Evolutionary conservation across 1,284 basidiomycete genomes (phyloP).

Genomic region (Papiliotrema fonsecae): DNA sequence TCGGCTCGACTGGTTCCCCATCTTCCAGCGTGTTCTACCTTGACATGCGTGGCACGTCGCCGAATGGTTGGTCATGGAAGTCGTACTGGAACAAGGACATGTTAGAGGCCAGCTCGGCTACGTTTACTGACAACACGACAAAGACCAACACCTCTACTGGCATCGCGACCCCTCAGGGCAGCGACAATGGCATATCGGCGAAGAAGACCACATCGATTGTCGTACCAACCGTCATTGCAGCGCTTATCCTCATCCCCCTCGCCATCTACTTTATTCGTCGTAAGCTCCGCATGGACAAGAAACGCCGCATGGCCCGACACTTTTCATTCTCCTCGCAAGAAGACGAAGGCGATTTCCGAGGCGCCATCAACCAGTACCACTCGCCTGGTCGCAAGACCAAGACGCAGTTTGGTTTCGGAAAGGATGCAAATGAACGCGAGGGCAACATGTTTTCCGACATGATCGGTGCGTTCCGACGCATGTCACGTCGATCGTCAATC

Average conservation of each 20-base stretch:
- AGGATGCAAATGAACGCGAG: conserved; percentile 36
- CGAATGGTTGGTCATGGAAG: conserved; percentile 39
- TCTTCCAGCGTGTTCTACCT: conserved; percentile 38
- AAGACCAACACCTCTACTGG: conserved; percentile 7
- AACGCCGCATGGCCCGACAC: conserved; percentile 44
- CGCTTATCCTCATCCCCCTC: conserved; percentile 31
- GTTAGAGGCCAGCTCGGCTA: conserved; percentile 21
- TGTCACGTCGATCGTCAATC: conserved; percentile 5
- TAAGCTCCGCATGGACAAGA: conserved; percentile 35
- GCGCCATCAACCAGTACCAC: conserved; percentile 9
- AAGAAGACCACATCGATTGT: conserved; percentile 36
- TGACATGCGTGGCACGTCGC: conserved; percentile 39
- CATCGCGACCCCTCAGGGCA: conserved; percentile 2
- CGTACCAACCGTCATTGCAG: conserved; percentile 36
- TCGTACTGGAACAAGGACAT: conserved; percentile 36
- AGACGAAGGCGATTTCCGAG: conserved; percentile 30
- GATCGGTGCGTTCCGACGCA: conserved; percentile 23
- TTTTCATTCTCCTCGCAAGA: conserved; percentile 44
- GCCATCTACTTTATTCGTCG: conserved; percentile 36
- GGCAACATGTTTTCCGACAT: conserved; percentile 24
- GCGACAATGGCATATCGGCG: conserved; percentile 12
- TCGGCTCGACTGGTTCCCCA: conserved; percentile 26
- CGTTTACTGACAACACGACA: conserved; percentile 2
- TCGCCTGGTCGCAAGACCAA: conserved; percentile 8
- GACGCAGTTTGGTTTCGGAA: conserved; percentile 29